Conservation (phyloP, 2,329 filamentous ascomycete species). For the Scopulariopsis brevicaulis region DNA sequence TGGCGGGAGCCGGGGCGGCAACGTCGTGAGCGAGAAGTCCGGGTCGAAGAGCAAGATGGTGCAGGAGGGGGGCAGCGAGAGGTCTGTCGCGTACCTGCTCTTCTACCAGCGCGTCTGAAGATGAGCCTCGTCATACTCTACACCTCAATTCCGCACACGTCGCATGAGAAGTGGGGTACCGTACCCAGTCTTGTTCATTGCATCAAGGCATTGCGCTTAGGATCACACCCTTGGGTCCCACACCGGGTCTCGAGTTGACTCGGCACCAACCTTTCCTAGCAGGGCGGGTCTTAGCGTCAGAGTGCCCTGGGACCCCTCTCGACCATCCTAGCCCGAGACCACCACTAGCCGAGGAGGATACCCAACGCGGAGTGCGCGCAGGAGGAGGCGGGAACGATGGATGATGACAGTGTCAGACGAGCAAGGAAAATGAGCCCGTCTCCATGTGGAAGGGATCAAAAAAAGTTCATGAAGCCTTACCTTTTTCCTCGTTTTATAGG, state of each 20-base stretch:
- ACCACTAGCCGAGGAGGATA: background rate
- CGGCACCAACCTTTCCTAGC: no score
- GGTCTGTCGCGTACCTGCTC: conserved; percentile 92
- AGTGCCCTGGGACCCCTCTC: background rate
- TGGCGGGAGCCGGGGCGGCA: conserved; percentile 56
- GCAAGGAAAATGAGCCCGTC: background rate
- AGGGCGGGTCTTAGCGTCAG: no score
- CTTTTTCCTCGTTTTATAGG: background rate
- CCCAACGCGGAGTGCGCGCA: background rate
- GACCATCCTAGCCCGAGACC: background rate
- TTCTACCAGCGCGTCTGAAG: conserved; percentile 73
- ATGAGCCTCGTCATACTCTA: background rate
- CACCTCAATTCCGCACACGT: no score
- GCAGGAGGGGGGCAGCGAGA: conserved; percentile 67
- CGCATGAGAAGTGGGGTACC: no score
- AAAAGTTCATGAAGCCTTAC: background rate
- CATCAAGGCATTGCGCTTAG: background rate
- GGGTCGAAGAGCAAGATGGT: conserved; percentile 42
- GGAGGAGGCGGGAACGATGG: background rate
- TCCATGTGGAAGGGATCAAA: background rate
- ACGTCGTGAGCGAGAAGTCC: conserved; percentile 46
- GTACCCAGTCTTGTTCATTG: background rate
- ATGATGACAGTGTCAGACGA: background rate
- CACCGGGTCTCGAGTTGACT: no score
- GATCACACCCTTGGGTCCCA: no score